Evolutionary conservation across 768 basidiomycete genomes (phyloP).

Genomic region (Dentipellis fragilis): DNA sequence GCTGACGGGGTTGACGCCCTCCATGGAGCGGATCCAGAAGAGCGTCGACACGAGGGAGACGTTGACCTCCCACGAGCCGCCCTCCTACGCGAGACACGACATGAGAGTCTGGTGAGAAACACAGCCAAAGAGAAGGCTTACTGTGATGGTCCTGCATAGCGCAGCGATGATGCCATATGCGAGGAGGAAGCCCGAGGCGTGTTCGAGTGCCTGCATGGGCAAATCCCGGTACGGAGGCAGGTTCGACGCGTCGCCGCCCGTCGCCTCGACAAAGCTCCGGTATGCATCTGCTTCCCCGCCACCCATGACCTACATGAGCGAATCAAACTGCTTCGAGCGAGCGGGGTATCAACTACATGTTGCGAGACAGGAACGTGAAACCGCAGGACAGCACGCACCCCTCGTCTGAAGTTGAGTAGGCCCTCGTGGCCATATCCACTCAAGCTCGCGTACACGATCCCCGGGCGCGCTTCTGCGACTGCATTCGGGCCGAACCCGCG

Average conservation of each 20-base stretch:
- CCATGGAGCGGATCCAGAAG: constrained; percentile 47
- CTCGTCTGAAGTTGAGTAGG: constrained; percentile 42
- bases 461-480: constrained; percentile 28
- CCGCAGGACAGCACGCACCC: constrained; percentile 25
- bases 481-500: constrained; percentile 39
- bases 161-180: constrained; percentile 51
- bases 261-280: constrained; percentile 17
- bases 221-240: constrained; percentile 25
- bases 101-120: neutral
- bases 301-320: constrained; percentile 55
- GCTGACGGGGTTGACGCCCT: constrained; percentile 26
- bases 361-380: neutral
- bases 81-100: constrained; percentile 29
- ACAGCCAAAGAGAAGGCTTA: constrained; percentile 15
- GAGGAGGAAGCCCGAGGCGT: constrained; percentile 48
- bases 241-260: constrained; percentile 11
- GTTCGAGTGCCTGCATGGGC: constrained; percentile 52
- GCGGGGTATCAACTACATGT: neutral
- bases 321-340: constrained; percentile 40
- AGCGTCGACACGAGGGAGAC: constrained; percentile 50
- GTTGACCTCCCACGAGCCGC: constrained; percentile 50
- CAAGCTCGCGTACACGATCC: constrained; percentile 45
- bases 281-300: constrained; percentile 44
- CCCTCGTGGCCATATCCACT: constrained; percentile 50
- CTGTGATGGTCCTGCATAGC: constrained; percentile 40